A percentile compares a stretch with the other conserved stretches of the same genome.
Evolutionary conservation across 495 filamentous ascomycete genomes (phyloP).

Genomic region (Penicillium ochrochloron): DNA sequence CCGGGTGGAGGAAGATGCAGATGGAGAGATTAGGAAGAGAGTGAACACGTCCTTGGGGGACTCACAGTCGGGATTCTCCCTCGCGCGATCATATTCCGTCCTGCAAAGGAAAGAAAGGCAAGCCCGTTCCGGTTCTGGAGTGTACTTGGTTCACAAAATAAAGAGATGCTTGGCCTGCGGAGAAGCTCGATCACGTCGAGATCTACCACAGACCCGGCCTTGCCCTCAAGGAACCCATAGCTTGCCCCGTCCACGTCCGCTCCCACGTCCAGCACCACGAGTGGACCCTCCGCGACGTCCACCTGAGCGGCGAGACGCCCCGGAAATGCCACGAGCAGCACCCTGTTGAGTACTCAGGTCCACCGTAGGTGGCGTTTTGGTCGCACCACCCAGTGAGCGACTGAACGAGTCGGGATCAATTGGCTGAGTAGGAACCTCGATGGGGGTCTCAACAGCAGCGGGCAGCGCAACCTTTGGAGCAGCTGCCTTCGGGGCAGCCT

Average conservation of each 20-base stretch:
- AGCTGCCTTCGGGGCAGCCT: constrained; percentile 34
- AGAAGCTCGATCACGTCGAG: constrained; percentile 24
- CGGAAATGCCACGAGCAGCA: constrained; percentile 43
- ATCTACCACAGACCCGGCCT: constrained; percentile 25
- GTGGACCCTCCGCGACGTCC: constrained; percentile 39
- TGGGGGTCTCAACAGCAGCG: constrained; percentile 28
- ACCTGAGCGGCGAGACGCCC: constrained; percentile 43
- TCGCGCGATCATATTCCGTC: constrained; percentile 19
- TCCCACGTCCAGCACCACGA: constrained; percentile 41
- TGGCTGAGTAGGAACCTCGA: constrained; percentile 54
- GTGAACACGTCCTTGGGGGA: constrained; percentile 20
- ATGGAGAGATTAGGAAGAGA: constrained; percentile 17
- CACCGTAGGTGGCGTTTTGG: constrained; percentile 36
- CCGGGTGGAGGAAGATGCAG: constrained; percentile 11
- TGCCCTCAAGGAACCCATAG: constrained; percentile 58
- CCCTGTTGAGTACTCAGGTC: constrained; percentile 46
- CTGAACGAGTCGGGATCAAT: constrained; percentile 63
- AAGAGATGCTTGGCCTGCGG: constrained; percentile 29
- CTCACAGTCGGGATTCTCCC: constrained; percentile 21
- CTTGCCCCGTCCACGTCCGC: constrained; percentile 52
- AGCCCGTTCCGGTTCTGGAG: constrained; percentile 26
- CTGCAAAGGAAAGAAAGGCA: constrained; percentile 30
- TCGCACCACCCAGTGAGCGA: constrained; percentile 41
- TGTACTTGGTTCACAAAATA: constrained; percentile 26
- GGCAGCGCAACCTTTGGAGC: constrained; percentile 11